Evolutionary conservation across 495 filamentous ascomycete species (phyloP), one percentile per base, ranked within the genome.

Genomic region (Corynascus novoguineensis): DNA sequence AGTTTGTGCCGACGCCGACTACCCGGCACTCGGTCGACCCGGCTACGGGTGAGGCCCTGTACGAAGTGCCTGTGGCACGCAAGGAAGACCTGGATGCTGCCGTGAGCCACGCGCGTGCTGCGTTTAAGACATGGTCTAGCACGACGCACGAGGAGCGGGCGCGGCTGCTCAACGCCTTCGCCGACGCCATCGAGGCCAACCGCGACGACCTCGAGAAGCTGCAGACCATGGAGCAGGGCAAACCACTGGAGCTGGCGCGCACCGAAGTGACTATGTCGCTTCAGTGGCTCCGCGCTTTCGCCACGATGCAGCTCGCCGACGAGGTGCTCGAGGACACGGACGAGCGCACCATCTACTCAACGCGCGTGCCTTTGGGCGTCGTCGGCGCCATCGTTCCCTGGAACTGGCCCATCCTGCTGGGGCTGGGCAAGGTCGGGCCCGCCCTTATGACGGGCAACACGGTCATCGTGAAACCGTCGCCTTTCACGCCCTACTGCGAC

Each of bases 401-500:
- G 80, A 86, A 86, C 75, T 84, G 76, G 58, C 81, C 82, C 24
- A 40, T 83, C 9, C 68, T 82, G 24, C 70, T 84, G 1, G 73
- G 76, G 0, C 60, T 72, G n/a, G 72, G 76, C 35, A 84, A 85
- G 64, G 70, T 84, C 14, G 71, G 65, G 0, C 69, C 80, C 0
- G 78, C 81, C 7, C 60, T 86, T 1, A 55, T 82, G 15, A 78
- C 82, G 0, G 83, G 83, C 17, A 83, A 83, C 65, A 72, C 75
- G n/a, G 73, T 83, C 50, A 84, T 85, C 68, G 70, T 82, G 65
- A 86, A 86, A 68, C 77, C 78, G 1, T 75, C 81, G 0, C 79
- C 83, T 0, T 85, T 80, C 67, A 83, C 85, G 0, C 85, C 85
- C 0, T 86, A 88, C 73, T 78, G 77, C 29, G 78, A 65, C 29